A percentile compares a stretch with the other conserved stretches of the same genome.
phyloP scores from a whole-genome alignment of 345 rosid genomes.

The Populus ilicifolia region DNA sequence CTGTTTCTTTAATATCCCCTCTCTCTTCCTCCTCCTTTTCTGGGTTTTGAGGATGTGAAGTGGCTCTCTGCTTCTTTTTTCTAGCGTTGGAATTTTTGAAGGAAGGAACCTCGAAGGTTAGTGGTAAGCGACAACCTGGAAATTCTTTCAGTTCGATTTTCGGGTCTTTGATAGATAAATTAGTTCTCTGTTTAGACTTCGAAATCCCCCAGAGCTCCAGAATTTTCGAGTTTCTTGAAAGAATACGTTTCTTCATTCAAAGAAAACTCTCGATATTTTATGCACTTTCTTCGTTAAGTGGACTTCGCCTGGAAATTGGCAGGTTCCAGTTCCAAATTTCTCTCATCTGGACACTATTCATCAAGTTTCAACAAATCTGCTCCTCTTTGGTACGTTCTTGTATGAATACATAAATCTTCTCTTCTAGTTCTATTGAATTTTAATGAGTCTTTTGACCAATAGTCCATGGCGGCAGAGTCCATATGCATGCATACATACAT shows the following conservation, averaged over 20 bases:
- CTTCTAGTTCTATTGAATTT: background rate
- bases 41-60: constrained; percentile 14
- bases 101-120: constrained; percentile 4
- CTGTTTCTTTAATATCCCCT: background rate
- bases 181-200: background rate
- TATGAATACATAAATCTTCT: background rate
- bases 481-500: too few relatives aligned
- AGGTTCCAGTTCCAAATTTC: constrained; percentile 20
- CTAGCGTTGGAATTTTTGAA: constrained; percentile 9
- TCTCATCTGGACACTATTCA: background rate
- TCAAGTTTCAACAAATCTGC: background rate
- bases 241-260: background rate
- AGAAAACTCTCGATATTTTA: background rate
- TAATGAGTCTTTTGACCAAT: background rate
- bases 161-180: background rate
- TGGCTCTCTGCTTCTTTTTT: background rate
- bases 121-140: background rate
- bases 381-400: constrained; percentile 11
- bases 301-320: constrained; percentile 5
- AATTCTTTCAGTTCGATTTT: background rate
- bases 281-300: background rate
- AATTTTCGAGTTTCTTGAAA: background rate
- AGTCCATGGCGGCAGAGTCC: background rate
- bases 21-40: background rate
- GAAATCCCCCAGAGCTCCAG: background rate